phyloP scores from a whole-genome alignment of 1,139 yeast species.

The Arxiozyma bovina region DNA sequence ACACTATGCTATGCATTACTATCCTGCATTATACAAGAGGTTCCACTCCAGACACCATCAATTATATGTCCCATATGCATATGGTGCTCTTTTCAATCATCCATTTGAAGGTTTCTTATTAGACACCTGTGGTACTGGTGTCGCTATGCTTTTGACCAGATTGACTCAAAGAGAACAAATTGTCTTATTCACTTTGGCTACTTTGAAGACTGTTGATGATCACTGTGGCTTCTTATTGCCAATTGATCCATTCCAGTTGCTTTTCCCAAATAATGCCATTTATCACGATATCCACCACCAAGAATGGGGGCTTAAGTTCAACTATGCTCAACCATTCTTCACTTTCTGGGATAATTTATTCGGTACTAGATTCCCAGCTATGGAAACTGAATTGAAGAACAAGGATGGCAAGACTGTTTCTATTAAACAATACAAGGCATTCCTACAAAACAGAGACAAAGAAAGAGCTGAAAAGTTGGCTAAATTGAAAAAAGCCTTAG shows the following conservation, averaged over 20 bases:
- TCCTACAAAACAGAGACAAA: constrained; percentile 40
- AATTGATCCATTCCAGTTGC: constrained; percentile 74
- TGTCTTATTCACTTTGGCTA: constrained; percentile 71
- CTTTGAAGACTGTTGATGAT: constrained; percentile 94
- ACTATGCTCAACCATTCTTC: constrained; percentile 95
- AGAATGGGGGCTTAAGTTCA: constrained; percentile 86
- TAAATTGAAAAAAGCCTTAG: constrained; percentile 10
- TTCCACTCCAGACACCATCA: constrained; percentile 94
- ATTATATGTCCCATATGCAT: constrained; percentile 91
- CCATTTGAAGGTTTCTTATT: constrained; percentile 87
- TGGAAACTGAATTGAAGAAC: constrained; percentile 7
- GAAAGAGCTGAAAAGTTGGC: constrained; percentile 21
- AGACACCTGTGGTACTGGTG: constrained; percentile 87
- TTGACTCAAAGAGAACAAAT: constrained; percentile 71
- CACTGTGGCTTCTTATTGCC: constrained; percentile 96
- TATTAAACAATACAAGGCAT: constrained; percentile 52
- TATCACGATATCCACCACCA: constrained; percentile 98
- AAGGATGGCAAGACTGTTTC: constrained; percentile 35
- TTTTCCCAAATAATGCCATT: constrained; percentile 91
- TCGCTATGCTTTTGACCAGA: constrained; percentile 56
- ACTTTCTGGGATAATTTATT: constrained; percentile 78
- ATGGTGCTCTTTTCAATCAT: constrained; percentile 90
- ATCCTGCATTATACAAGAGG: constrained; percentile 61
- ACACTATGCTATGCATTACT: constrained; percentile 82
- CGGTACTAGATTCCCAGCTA: constrained; percentile 59